Evolutionary conservation across 2,329 filamentous ascomycete genomes (phyloP).

Genomic region (Arthrobotrys iridis): DNA sequence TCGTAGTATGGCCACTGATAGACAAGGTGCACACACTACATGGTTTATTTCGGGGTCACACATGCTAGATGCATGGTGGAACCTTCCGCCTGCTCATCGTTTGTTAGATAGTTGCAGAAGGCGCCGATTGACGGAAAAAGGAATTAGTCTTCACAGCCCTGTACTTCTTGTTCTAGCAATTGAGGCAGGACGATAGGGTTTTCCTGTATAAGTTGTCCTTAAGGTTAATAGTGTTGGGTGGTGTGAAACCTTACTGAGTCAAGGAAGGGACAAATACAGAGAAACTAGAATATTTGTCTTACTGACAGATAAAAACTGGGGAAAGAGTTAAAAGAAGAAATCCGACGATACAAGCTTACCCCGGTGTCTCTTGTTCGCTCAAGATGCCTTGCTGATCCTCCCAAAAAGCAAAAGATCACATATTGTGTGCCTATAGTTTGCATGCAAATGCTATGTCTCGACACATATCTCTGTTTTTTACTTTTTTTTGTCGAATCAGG

Average conservation of each 20-base stretch:
- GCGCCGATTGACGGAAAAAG: conserved; percentile 24
- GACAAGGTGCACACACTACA: conserved; percentile 14
- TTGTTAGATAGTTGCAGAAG: conserved; percentile 23
- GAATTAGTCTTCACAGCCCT: conserved; percentile 33
- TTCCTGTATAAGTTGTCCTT: conserved; percentile 27
- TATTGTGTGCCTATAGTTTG: conserved; percentile 31
- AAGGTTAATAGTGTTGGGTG: conserved; percentile 19
- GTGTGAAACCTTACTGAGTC: conserved; percentile 42
- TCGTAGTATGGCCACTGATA: conserved; percentile 37
- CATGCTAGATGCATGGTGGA: conserved; percentile 42
- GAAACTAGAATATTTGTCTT: conserved; percentile 32
- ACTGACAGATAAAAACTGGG: conserved; percentile 22
- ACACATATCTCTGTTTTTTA: conserved; percentile 29
- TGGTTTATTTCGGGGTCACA: conserved; percentile 49
- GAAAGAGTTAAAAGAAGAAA: conserved; percentile 10
- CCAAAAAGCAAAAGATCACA: conserved; percentile 20
- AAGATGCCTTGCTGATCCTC: background rate
- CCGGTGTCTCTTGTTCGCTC: conserved; percentile 12
- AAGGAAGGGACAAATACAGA: conserved; percentile 15
- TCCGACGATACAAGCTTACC: conserved; percentile 2
- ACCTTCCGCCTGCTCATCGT: background rate
- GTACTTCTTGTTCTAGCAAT: conserved; percentile 37
- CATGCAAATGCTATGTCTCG: conserved; percentile 9
- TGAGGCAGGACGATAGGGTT: conserved; percentile 53
- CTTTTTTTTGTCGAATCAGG: conserved; percentile 39